Evolutionary conservation across 2,329 filamentous ascomycete species (phyloP).

Genomic region (Scedosporium aurantiacum): DNA sequence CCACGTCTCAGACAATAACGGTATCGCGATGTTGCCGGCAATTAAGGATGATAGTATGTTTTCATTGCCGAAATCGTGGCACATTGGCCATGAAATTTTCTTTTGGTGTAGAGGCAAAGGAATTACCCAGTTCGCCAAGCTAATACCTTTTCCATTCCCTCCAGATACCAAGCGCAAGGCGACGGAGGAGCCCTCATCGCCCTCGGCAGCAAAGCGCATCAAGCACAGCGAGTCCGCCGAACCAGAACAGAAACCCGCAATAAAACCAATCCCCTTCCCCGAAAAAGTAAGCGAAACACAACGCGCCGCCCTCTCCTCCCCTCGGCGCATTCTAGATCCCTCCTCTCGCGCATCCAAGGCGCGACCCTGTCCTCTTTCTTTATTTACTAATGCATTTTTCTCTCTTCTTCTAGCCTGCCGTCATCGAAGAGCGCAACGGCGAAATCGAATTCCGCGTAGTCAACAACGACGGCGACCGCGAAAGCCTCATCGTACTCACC

Average conservation of each 20-base stretch:
- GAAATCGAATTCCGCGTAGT: conserved; percentile 97
- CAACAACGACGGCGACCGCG: conserved; percentile 83
- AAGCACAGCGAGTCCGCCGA: conserved; percentile 40
- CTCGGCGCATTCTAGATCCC: background rate
- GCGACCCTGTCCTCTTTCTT: background rate
- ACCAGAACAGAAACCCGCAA: conserved; percentile 37
- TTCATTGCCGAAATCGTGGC: background rate
- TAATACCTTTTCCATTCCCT: background rate
- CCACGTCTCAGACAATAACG: background rate
- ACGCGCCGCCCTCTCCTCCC: conserved; percentile 11
- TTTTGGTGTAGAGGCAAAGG: background rate
- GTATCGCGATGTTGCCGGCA: background rate
- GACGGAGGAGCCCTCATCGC: conserved; percentile 50
- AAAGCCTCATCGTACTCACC: conserved; percentile 87
- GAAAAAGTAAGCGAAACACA: conserved; percentile 78
- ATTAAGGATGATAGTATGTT: conserved; percentile 3
- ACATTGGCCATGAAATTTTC: background rate
- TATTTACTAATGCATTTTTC: background rate
- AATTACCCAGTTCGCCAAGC: background rate
- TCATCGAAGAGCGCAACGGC: conserved; percentile 84
- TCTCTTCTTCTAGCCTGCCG: conserved; percentile 53
- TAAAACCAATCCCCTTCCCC: conserved; percentile 70
- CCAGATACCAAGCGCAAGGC: conserved; percentile 62
- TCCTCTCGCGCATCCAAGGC: background rate
- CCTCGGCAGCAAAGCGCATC: conserved; percentile 52